These are phyloP conservation scores for Trichomonascaceae sp. DNA, from an alignment of 1,139 yeast species.

Conservation along the genomic window DNA sequence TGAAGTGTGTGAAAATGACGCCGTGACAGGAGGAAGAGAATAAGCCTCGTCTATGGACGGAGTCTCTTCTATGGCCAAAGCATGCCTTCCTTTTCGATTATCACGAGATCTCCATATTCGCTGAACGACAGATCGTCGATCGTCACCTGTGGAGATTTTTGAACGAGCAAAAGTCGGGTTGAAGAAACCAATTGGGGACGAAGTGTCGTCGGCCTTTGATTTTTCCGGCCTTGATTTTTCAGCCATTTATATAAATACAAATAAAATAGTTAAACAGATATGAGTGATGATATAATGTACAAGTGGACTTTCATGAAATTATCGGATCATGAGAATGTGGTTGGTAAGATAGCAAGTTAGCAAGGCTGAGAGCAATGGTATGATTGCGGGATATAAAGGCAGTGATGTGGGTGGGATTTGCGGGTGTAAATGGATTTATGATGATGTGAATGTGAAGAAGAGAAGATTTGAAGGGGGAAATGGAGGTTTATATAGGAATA, in stretches of 20 bases:
- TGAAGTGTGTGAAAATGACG: background rate
- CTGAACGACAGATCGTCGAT: background rate
- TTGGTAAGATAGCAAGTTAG: background rate
- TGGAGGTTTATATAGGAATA: background rate
- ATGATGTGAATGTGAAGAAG: background rate
- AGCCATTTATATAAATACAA: background rate
- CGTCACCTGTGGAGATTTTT: background rate
- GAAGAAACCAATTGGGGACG: background rate
- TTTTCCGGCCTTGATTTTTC: background rate
- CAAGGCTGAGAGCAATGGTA: background rate
- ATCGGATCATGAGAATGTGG: background rate
- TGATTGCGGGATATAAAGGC: background rate
- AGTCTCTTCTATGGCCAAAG: slow-evolving; percentile 6
- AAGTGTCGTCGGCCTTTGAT: background rate
- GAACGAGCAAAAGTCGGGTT: background rate
- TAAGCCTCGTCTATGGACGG: background rate
- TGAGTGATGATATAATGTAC: too few relatives aligned
- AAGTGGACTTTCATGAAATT: too few relatives aligned
- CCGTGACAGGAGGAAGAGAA: slow-evolving; percentile 4
- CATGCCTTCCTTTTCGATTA: slow-evolving; percentile 16
- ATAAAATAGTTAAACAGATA: background rate
- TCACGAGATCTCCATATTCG: slow-evolving; percentile 13
- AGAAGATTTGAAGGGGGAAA: background rate
- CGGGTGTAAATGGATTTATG: too few relatives aligned
- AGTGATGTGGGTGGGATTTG: background rate